phyloP scores from a whole-genome alignment of 352 stramenopile genomes.

The Pythium phragmiticola region DNA sequence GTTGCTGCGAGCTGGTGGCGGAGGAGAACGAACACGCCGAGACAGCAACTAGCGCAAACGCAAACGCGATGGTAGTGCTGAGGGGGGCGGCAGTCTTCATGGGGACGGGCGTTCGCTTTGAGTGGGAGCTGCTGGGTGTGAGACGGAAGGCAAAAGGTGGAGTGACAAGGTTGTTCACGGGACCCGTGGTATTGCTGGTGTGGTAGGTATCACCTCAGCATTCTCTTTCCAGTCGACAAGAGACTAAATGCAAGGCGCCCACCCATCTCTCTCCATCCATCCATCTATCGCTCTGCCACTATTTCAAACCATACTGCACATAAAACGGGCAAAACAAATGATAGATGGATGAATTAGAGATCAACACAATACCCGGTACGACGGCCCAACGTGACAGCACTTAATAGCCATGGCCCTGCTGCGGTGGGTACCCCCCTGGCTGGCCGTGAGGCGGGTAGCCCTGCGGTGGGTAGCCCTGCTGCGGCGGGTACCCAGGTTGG shows the following conservation, averaged over 20 bases:
- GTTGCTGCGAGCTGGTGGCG: background rate
- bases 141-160: background rate
- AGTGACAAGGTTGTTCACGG: background rate
- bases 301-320: background rate
- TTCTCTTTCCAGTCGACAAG: too few species aligned
- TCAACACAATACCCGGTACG: background rate
- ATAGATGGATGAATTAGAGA: background rate
- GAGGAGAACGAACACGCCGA: background rate
- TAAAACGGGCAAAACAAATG: background rate
- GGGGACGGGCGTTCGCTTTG: background rate
- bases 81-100: conserved; percentile 13
- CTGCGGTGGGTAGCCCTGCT: too few species aligned
- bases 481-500: too few species aligned
- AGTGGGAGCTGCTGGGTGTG: background rate
- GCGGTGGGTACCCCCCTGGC: too few species aligned
- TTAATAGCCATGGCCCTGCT: conserved; percentile 24
- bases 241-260: background rate
- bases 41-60: background rate
- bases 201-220: too few species aligned
- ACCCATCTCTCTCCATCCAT: background rate
- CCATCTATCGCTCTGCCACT: background rate
- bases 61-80: background rate
- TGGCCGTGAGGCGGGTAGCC: too few species aligned
- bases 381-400: background rate
- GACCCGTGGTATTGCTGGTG: background rate